Evolutionary conservation across 2,329 filamentous ascomycete genomes (phyloP).

Genomic region (Pyrenophora tritici-repentis): DNA sequence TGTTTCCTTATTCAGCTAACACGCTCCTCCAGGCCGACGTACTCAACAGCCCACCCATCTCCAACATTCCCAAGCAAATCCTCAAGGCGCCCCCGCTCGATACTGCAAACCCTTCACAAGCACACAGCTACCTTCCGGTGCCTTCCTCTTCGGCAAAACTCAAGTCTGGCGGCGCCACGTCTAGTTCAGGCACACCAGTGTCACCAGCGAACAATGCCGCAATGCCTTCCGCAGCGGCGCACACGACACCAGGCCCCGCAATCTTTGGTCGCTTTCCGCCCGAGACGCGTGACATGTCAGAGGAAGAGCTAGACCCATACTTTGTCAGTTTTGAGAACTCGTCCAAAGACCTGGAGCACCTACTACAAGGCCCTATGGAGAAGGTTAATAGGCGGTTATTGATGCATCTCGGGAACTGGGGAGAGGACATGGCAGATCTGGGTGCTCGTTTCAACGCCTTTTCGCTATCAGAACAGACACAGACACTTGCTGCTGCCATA

Average conservation of each 20-base stretch:
- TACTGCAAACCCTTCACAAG: slow-evolving; percentile 86
- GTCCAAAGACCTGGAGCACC: slow-evolving; percentile 85
- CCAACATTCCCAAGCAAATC: slow-evolving; percentile 90
- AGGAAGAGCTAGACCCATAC: slow-evolving; percentile 92
- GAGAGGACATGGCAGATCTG: slow-evolving; percentile 86
- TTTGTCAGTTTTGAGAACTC: slow-evolving; percentile 92
- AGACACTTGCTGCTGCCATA: slow-evolving; percentile 87
- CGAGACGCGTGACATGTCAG: slow-evolving; percentile 73
- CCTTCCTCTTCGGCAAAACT: slow-evolving; percentile 86
- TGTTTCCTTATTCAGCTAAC: slow-evolving; percentile 1
- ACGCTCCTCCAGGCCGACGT: slow-evolving; percentile 77
- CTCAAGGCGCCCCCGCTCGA: slow-evolving; percentile 95
- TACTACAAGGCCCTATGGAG: slow-evolving; percentile 92
- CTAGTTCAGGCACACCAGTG: slow-evolving; percentile 58
- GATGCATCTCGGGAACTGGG: slow-evolving; percentile 80
- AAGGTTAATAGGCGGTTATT: slow-evolving; percentile 92
- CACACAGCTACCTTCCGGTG: slow-evolving; percentile 84
- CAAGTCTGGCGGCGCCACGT: slow-evolving; percentile 58
- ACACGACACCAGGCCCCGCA: slow-evolving; percentile 64
- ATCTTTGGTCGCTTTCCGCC: slow-evolving; percentile 82
- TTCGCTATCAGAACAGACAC: slow-evolving; percentile 88
- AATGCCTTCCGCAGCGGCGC: slow-evolving; percentile 59
- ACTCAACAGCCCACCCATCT: slow-evolving; percentile 86
- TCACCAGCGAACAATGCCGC: slow-evolving; percentile 59
- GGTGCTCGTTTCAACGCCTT: slow-evolving; percentile 98